phyloP scores from a whole-genome alignment of 345 rosid species.

The Clausena lansium region DNA sequence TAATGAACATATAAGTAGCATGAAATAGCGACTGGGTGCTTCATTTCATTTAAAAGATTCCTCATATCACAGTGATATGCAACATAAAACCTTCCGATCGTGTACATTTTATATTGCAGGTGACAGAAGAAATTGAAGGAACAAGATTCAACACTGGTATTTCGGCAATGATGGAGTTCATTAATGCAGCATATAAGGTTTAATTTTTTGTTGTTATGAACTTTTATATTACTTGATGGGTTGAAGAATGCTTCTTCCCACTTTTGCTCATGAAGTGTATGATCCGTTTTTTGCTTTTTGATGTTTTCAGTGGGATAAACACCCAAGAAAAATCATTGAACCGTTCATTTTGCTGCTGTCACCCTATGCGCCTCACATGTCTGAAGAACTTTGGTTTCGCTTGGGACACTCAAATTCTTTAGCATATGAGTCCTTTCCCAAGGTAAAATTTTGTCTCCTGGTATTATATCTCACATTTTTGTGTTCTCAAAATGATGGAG shows the following conservation, averaged over 20 bases:
- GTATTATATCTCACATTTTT: too few species aligned
- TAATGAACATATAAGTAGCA: too few species aligned
- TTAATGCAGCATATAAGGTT: constrained; percentile 90
- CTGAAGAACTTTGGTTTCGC: constrained; percentile 94
- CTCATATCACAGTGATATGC: not conserved
- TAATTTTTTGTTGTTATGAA: not conserved
- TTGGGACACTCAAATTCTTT: constrained; percentile 62
- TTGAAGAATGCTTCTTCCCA: not conserved
- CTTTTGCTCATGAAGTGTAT: constrained; percentile 1
- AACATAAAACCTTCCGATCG: not conserved
- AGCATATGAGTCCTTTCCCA: constrained; percentile 68
- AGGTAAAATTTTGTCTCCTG: constrained; percentile 34
- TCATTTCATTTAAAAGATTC: not conserved
- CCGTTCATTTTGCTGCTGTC: constrained; percentile 74
- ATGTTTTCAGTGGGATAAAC: constrained; percentile 70
- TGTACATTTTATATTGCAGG: constrained; percentile 41
- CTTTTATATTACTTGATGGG: not conserved
- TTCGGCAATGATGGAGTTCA: constrained; percentile 97
- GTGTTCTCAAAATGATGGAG: not conserved
- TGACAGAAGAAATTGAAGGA: constrained; percentile 85
- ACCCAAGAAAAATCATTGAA: constrained; percentile 62
- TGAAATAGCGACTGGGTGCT: not conserved
- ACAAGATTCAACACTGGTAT: constrained; percentile 93
- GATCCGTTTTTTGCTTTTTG: constrained; percentile 13
- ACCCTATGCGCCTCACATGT: constrained; percentile 94